Conservation (phyloP, 169 alveolate species). For the Plasmodium ovale region DNA sequence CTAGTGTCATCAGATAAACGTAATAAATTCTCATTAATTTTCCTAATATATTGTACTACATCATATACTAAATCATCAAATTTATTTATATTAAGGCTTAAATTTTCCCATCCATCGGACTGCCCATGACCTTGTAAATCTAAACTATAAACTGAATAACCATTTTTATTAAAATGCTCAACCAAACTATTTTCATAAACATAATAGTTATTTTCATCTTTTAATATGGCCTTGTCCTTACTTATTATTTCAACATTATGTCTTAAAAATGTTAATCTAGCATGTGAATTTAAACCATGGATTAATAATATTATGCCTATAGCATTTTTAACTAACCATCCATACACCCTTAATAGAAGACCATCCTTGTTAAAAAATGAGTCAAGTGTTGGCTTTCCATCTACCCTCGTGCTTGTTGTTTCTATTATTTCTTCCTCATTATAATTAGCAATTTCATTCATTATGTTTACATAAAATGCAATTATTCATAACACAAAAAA, state of each 20-base stretch:
- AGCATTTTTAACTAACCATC: slow-evolving; percentile 68
- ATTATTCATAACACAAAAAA: no score
- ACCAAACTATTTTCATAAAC: slow-evolving; percentile 79
- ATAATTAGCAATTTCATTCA: no score
- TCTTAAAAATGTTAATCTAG: slow-evolving; percentile 77
- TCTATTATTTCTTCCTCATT: no score
- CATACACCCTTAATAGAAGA: slow-evolving; percentile 77
- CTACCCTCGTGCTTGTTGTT: no score
- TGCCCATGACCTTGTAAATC: slow-evolving; percentile 82
- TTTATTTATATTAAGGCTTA: slow-evolving; percentile 42
- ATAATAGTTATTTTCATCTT: slow-evolving; percentile 59
- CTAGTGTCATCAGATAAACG: no score
- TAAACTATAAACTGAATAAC: slow-evolving; percentile 77
- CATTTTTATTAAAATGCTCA: slow-evolving; percentile 76
- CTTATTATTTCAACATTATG: slow-evolving; percentile 77
- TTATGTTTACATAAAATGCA: no score
- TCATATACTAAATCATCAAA: slow-evolving; percentile 79
- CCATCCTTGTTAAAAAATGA: slow-evolving; percentile 77
- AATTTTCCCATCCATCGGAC: slow-evolving; percentile 77
- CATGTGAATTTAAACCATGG: slow-evolving; percentile 82
- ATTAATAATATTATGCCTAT: slow-evolving; percentile 76
- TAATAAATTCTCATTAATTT: slow-evolving; percentile 61
- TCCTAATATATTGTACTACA: slow-evolving; percentile 78
- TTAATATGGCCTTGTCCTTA: slow-evolving; percentile 23
- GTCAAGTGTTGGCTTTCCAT: slow-evolving; percentile 72